Evolutionary conservation across 441 rosid species (phyloP), one percentile per base, ranked within the genome.

Genomic region (Bocquillonia castaneifolia): DNA sequence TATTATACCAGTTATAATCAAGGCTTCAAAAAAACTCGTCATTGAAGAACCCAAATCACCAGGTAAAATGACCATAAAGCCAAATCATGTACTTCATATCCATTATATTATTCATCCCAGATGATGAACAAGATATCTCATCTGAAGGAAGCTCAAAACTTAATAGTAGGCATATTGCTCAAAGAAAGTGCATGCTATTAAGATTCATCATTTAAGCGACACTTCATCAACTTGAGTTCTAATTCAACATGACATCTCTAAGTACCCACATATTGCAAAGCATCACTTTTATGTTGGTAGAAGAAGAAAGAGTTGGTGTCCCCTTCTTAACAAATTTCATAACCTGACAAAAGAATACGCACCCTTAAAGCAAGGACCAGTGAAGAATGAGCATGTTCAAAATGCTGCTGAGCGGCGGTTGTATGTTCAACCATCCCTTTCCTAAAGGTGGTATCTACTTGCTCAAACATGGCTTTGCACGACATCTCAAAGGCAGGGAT

Each of bases 401-500:
- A 82, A 63, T 82, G 93, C 73, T 88, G 88, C 71, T 82, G 93
- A 68, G 80, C 77, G 54, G 84, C 77, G 76, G 67, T 71, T 63
- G 83, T 72, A 73, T 86, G 88, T 72, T 86, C 67, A 36, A 54
- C 37, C 44, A 90, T 77, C 48, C 90, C 91, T 54, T 82, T 83
- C 71, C 81, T 93, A 64, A 90, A 78, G 72, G 96, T 71, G 28
- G 79, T 74, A 76, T 90, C 91, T 63, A 90, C 79, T 78, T 86
- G 91, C 74, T 86, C 88, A 64, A 90, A 90, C 93, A 88, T 80
- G 26, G 88, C 76, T 79, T 90, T 86, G 85, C 93, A 90, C 61
- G 93, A 85, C 80, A 81, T 64, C 80, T 90, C 91, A 78, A 90
- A 90, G 26, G 91, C 91, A 31, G 96, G 96, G 74, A 90, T 77